Evolutionary conservation across 2,329 filamentous ascomycete species (phyloP).

Genomic region (Trichoderma sp.): DNA sequence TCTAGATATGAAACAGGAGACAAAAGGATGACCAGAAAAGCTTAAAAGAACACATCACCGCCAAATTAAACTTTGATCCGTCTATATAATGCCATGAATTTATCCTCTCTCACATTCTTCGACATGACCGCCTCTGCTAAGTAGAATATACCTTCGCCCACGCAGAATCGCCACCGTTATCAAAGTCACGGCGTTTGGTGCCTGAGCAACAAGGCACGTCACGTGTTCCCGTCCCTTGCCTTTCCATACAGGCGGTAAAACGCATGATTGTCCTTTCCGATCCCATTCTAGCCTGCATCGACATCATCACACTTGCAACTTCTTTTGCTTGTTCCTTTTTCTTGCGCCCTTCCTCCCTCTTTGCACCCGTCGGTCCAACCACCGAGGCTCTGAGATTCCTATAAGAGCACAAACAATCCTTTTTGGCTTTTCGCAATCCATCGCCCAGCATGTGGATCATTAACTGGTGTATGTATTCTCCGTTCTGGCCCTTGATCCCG

Average conservation of each 20-base stretch:
- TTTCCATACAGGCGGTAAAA: constrained; percentile 12
- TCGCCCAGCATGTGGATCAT: constrained; percentile 77
- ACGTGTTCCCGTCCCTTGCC: constrained; percentile 14
- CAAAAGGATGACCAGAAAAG: not conserved
- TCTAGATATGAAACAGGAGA: not conserved
- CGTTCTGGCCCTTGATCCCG: constrained; percentile 1
- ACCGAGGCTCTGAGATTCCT: not conserved
- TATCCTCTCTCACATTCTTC: not conserved
- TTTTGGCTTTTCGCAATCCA: not conserved
- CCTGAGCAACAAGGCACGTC: constrained; percentile 16
- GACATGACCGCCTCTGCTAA: not conserved
- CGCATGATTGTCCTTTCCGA: constrained; percentile 19
- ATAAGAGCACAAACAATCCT: not conserved
- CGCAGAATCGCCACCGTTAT: not conserved
- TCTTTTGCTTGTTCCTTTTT: not conserved
- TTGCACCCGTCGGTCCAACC: not conserved
- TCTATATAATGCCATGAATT: not conserved
- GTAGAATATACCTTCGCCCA: not conserved
- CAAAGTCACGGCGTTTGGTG: not conserved
- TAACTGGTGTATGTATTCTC: constrained; percentile 77
- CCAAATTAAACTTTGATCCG: not conserved
- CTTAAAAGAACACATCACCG: not conserved
- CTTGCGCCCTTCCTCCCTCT: not conserved
- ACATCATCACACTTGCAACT: constrained; percentile 19
- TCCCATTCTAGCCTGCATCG: constrained; percentile 18